Evolutionary conservation across 2,329 filamentous ascomycete species (phyloP).

Genomic region (Diplocarpon mali): DNA sequence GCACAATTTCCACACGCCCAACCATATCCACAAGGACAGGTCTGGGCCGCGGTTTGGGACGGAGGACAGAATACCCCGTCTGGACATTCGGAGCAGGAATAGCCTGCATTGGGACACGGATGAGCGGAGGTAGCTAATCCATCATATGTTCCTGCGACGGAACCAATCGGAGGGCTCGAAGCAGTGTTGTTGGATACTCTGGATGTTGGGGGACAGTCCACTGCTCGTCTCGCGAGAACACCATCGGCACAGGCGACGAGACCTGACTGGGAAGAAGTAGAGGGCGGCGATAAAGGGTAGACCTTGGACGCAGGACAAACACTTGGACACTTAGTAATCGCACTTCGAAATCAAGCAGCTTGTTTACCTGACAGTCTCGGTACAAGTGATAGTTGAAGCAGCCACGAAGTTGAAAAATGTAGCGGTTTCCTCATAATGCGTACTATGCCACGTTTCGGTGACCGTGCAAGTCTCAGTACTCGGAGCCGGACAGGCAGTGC

Average conservation of each 20-base stretch:
- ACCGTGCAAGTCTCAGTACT: slow-evolving; percentile 15
- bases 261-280: neutral
- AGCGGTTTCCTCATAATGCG: slow-evolving; percentile 14
- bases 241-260: slow-evolving; percentile 11
- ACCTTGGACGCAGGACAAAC: slow-evolving; percentile 5
- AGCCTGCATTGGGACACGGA: slow-evolving; percentile 15
- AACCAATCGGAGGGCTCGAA: neutral
- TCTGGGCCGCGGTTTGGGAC: slow-evolving; percentile 9
- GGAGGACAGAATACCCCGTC: slow-evolving; percentile 16
- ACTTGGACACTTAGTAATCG: slow-evolving; percentile 1
- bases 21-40: slow-evolving; percentile 14
- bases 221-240: slow-evolving; percentile 7
- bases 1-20: slow-evolving; percentile 15
- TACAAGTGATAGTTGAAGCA: slow-evolving; percentile 17
- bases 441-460: slow-evolving; percentile 21
- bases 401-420: slow-evolving; percentile 17
- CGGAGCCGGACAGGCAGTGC: slow-evolving; percentile 9
- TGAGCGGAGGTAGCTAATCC: slow-evolving; percentile 1
- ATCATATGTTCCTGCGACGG: neutral
- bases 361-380: slow-evolving; percentile 16
- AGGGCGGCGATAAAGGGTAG: slow-evolving; percentile 1
- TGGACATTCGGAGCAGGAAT: slow-evolving; percentile 15
- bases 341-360: neutral
- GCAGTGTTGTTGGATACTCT: neutral
- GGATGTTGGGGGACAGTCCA: slow-evolving; percentile 5